Conservation (phyloP, 495 filamentous ascomycete genomes). For the Aspergillus carlsbadensis region DNA sequence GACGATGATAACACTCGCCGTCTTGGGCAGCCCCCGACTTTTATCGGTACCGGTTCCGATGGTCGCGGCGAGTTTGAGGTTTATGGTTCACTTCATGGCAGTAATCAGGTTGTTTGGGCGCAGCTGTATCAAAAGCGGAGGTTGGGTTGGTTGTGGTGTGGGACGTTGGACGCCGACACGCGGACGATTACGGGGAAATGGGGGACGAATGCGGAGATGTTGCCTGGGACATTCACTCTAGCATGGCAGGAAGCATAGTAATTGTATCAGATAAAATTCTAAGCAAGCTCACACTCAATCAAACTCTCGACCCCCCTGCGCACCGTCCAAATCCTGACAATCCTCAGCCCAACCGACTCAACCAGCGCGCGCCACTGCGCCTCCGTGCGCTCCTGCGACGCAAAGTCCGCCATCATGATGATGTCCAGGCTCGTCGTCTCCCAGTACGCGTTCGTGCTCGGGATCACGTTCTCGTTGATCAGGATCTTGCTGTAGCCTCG, state of each 20-base stretch:
- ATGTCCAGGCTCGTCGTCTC: conserved; percentile 36
- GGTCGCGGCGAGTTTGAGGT: neutral
- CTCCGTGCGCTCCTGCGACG: conserved; percentile 35
- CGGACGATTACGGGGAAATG: neutral
- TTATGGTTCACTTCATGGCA: neutral
- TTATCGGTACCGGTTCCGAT: neutral
- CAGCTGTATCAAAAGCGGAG: neutral
- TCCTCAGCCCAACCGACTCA: conserved; percentile 35
- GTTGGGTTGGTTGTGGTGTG: neutral
- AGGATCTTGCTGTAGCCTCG: conserved; percentile 43
- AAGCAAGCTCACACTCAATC: conserved; percentile 38
- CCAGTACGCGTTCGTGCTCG: conserved; percentile 36
- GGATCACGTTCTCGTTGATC: conserved; percentile 47
- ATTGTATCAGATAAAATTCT: too few species aligned
- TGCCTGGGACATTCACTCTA: neutral
- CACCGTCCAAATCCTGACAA: conserved; percentile 38
- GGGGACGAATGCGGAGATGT: neutral
- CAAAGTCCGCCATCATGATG: conserved; percentile 37
- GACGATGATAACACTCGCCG: neutral
- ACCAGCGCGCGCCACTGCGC: conserved; percentile 34
- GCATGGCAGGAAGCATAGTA: too few species aligned
- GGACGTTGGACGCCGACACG: neutral
- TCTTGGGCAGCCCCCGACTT: neutral
- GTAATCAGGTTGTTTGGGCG: neutral
- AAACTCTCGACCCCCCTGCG: conserved; percentile 34